Conservation (phyloP, 1,284 basidiomycete genomes). For the Irpex rosettiformis region DNA sequence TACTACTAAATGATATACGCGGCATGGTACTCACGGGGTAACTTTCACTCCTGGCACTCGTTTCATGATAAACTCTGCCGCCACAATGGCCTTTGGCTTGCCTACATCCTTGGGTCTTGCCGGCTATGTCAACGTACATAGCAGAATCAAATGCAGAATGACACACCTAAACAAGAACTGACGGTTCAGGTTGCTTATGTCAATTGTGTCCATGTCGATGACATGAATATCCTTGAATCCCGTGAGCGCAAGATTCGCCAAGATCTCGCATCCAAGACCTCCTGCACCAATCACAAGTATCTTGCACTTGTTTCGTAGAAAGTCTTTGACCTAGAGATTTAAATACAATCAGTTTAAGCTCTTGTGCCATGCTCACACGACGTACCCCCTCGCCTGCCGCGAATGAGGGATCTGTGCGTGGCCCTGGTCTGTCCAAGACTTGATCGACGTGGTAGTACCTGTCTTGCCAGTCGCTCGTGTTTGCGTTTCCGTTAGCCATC, state of each 20-base stretch:
- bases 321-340: conserved; percentile 74
- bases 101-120: conserved; percentile 87
- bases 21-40: conserved; percentile 69
- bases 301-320: conserved; percentile 83
- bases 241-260: conserved; percentile 88
- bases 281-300: conserved; percentile 97
- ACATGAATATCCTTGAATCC: conserved; percentile 99
- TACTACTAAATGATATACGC: not conserved
- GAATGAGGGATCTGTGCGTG: conserved; percentile 75
- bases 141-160: not conserved
- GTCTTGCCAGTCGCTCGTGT: conserved; percentile 60
- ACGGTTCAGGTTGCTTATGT: conserved; percentile 97
- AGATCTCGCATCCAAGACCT: conserved; percentile 92
- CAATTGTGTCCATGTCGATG: conserved; percentile 99
- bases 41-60: conserved; percentile 93
- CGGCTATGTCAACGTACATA: not conserved
- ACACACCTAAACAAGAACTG: conserved; percentile 94
- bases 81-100: conserved; percentile 89
- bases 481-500: conserved; percentile 26
- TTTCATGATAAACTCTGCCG: conserved; percentile 94
- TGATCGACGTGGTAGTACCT: conserved; percentile 81
- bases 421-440: conserved; percentile 76
- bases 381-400: conserved; percentile 69
- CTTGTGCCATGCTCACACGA: conserved; percentile 24
- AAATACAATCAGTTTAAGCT: not conserved